Evolutionary conservation across 2,329 filamentous ascomycete species (phyloP).

Genomic region (Cladorrhinum sp.): DNA sequence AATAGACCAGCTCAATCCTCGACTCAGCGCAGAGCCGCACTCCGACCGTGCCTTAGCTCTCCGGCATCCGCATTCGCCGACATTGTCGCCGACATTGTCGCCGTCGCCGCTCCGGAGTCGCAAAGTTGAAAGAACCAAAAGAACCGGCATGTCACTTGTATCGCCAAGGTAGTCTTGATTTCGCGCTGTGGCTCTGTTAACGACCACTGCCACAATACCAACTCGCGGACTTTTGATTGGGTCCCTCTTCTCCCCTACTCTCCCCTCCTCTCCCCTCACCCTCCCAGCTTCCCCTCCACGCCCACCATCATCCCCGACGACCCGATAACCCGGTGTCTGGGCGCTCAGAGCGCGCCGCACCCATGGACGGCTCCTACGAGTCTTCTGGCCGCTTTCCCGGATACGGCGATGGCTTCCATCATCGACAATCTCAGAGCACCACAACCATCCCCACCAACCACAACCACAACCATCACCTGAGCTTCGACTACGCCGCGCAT

Average conservation of each 20-base stretch:
- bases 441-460: neutral
- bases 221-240: slow-evolving; percentile 4
- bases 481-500: neutral
- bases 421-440: slow-evolving; percentile 20
- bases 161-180: neutral
- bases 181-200: neutral
- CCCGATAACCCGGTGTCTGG: neutral
- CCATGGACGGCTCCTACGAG: slow-evolving; percentile 14
- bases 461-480: slow-evolving; percentile 8
- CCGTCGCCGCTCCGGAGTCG: neutral
- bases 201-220: neutral
- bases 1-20: slow-evolving; percentile 8
- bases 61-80: neutral
- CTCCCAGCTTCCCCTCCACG: neutral
- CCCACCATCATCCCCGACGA: neutral
- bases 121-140: neutral
- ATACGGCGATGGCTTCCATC: slow-evolving; percentile 19
- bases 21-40: slow-evolving; percentile 10
- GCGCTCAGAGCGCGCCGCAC: slow-evolving; percentile 8
- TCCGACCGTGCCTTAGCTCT: slow-evolving; percentile 6
- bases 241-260: neutral
- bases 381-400: slow-evolving; percentile 12
- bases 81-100: slow-evolving; percentile 3
- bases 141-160: neutral
- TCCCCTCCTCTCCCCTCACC: neutral